phyloP scores from a whole-genome alignment of 306 rosid species.

The Parietaria judaica region DNA sequence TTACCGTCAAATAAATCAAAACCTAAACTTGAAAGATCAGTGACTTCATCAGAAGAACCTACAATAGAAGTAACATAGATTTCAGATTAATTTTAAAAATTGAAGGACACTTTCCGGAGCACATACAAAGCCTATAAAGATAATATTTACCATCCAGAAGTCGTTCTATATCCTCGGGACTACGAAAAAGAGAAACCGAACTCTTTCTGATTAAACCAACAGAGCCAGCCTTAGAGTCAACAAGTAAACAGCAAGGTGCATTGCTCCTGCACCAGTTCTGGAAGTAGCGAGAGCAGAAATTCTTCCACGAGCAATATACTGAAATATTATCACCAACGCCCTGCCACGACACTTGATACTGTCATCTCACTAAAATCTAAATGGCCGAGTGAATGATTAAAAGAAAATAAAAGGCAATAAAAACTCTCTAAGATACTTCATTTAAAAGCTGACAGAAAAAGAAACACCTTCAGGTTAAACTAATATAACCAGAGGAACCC shows the following conservation, averaged over 20 bases:
- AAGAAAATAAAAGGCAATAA: not conserved
- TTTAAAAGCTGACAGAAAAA: not conserved
- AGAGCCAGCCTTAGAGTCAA: conserved; percentile 47
- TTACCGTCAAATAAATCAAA: conserved; percentile 41
- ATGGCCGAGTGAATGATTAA: not conserved
- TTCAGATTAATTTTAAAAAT: not conserved
- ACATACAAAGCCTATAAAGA: not conserved
- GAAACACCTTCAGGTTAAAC: not conserved
- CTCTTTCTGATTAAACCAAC: conserved; percentile 73
- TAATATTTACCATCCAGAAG: conserved; percentile 55
- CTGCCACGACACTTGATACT: conserved; percentile 31
- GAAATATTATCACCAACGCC: conserved; percentile 52
- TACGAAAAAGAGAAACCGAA: conserved; percentile 70
- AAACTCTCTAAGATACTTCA: not conserved
- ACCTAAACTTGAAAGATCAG: conserved; percentile 36
- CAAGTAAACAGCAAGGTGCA: conserved; percentile 54
- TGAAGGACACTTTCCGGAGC: not conserved
- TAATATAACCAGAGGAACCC: no score
- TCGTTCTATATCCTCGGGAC: conserved; percentile 73
- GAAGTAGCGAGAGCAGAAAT: conserved; percentile 55
- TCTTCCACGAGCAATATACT: conserved; percentile 67
- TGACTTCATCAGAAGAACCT: conserved; percentile 59
- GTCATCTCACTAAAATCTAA: conserved; percentile 12
- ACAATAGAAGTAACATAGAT: conserved; percentile 10
- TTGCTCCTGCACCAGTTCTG: conserved; percentile 87